phyloP scores from a whole-genome alignment of 2,329 filamentous ascomycete genomes.

The Geosmithia putterillii region DNA sequence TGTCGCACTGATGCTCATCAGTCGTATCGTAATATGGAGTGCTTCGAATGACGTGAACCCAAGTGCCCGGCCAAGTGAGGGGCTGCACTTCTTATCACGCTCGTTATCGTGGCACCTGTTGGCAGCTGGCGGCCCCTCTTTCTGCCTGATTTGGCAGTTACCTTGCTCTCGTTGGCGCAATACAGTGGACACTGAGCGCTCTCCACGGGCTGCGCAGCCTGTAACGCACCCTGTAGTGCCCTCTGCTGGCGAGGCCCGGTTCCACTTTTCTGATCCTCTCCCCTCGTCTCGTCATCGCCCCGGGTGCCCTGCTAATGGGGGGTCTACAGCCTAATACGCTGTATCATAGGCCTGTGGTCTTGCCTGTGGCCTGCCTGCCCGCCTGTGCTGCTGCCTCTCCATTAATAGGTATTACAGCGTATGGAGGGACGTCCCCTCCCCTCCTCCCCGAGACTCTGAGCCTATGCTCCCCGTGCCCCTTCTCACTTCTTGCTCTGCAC shows the following conservation, averaged over 20 bases:
- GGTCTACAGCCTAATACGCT: no score
- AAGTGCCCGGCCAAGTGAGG: slow-evolving; percentile 2
- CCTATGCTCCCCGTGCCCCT: background rate
- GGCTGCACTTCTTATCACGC: slow-evolving; percentile 10
- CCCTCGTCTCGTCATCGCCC: slow-evolving; percentile 3
- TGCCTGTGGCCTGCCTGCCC: background rate
- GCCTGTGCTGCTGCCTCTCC: background rate
- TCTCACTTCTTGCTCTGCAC: background rate
- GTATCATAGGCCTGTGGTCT: background rate
- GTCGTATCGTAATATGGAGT: no score
- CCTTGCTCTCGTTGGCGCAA: slow-evolving; percentile 6
- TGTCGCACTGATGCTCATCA: no score
- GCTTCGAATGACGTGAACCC: background rate
- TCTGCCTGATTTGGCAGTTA: slow-evolving; percentile 17
- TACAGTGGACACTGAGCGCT: no score
- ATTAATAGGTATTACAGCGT: no score
- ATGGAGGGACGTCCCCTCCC: no score
- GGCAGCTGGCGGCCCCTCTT: no score
- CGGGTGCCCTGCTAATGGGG: background rate
- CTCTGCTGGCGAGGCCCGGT: no score
- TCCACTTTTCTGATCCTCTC: slow-evolving; percentile 10
- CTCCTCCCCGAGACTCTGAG: background rate
- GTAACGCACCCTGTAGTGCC: no score
- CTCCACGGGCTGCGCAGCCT: no score
- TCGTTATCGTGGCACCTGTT: slow-evolving; percentile 9